Conservation (phyloP, 1,139 yeast genomes). For the Yamadazyma aaseri region DNA sequence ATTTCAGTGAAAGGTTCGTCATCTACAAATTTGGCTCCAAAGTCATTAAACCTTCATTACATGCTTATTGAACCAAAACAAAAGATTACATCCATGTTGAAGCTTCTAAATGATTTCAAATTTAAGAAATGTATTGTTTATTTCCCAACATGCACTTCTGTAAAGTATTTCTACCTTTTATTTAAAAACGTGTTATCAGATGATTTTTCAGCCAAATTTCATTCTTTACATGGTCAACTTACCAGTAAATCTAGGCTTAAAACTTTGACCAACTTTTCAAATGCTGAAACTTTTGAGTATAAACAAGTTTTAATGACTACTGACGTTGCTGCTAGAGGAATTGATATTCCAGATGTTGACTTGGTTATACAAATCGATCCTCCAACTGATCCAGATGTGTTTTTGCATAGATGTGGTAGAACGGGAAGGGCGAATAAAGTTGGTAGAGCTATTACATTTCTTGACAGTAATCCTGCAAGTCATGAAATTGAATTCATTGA, state of each 20-base stretch:
- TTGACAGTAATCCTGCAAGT: conserved; percentile 57
- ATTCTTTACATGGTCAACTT: conserved; percentile 83
- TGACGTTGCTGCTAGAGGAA: conserved; percentile 91
- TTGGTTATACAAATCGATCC: conserved; percentile 86
- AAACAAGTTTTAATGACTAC: conserved; percentile 74
- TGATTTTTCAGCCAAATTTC: conserved; percentile 36
- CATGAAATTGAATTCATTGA: conserved; percentile 82
- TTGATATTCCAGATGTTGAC: conserved; percentile 91
- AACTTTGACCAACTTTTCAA: conserved; percentile 61
- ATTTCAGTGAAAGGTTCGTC: conserved; percentile 64
- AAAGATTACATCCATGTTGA: conserved; percentile 59
- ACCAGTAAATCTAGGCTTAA: conserved; percentile 71
- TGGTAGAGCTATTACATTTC: conserved; percentile 75
- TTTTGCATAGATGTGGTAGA: conserved; percentile 87
- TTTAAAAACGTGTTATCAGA: conserved; percentile 33
- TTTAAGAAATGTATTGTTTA: conserved; percentile 82
- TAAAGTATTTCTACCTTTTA: conserved; percentile 68
- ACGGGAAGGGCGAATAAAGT: conserved; percentile 87
- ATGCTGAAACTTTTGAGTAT: conserved; percentile 35
- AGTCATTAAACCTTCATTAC: conserved; percentile 63
- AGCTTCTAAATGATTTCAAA: conserved; percentile 51
- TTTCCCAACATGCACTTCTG: conserved; percentile 86
- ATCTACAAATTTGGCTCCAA: conserved; percentile 45
- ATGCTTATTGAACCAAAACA: conserved; percentile 56
- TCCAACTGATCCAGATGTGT: conserved; percentile 86